Conservation (phyloP, 1,284 basidiomycete genomes). For the Wallemia hederae region DNA sequence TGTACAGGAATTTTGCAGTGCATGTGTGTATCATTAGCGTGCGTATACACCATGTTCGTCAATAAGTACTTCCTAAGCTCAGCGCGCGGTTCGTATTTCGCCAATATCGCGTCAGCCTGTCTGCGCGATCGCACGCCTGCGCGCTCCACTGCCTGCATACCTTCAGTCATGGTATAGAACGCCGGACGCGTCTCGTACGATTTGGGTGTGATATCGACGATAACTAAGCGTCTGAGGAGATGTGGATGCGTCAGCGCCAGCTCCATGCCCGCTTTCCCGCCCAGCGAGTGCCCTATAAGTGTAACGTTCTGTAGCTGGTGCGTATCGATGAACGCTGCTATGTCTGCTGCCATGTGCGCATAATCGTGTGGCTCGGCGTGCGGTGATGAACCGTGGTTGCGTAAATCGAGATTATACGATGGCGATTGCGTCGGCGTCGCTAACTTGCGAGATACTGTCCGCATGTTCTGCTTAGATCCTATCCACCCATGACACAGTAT, state of each 20-base stretch:
- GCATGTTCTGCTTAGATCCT: constrained; percentile 55
- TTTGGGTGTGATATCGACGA: constrained; percentile 51
- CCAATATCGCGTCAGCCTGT: constrained; percentile 35
- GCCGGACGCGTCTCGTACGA: constrained; percentile 31
- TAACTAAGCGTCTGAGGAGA: constrained; percentile 32
- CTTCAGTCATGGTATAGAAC: constrained; percentile 33
- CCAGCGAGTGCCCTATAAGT: constrained; percentile 63
- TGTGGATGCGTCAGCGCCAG: constrained; percentile 30
- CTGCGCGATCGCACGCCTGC: constrained; percentile 26
- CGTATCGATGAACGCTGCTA: constrained; percentile 28
- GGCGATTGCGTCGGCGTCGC: constrained; percentile 26
- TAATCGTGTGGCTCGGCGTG: constrained; percentile 41
- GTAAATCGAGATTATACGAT: constrained; percentile 46
- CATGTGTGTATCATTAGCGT: constrained; percentile 17
- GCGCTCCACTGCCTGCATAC: constrained; percentile 36
- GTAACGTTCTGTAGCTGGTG: constrained; percentile 29
- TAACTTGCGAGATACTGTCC: constrained; percentile 37
- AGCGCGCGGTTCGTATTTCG: constrained; percentile 25
- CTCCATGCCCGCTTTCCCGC: constrained; percentile 60
- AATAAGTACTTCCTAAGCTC: constrained; percentile 44
- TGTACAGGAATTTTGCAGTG: constrained; percentile 43
- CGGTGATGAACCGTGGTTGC: constrained; percentile 54
- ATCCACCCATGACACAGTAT: constrained; percentile 23
- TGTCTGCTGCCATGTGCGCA: constrained; percentile 33
- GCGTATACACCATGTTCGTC: constrained; percentile 33